A percentile compares a stretch with the other conserved stretches of the same genome.
These are phyloP conservation scores for Stropharia rugosoannulata DNA, from an alignment of 768 basidiomycete genomes.

Conservation along the genomic window DNA sequence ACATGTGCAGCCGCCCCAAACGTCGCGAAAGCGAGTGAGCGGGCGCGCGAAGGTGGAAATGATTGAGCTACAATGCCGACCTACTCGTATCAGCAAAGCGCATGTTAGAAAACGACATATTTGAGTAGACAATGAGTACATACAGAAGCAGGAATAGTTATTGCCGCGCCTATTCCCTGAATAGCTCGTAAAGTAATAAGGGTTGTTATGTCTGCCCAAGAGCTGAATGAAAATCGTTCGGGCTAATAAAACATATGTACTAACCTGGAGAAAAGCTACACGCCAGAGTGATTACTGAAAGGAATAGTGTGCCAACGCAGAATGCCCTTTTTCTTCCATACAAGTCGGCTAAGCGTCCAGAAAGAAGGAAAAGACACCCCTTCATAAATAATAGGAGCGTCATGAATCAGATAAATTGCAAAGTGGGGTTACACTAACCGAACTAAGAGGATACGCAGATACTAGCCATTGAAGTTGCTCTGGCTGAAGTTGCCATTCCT, in stretches of 20 bases:
- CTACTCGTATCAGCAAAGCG: conserved; percentile 27
- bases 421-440: neutral
- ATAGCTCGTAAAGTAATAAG: conserved; percentile 73
- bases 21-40: conserved; percentile 78
- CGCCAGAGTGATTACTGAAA: conserved; percentile 1
- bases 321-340: conserved; percentile 4
- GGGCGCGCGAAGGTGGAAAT: conserved; percentile 64
- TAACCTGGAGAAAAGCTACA: conserved; percentile 4
- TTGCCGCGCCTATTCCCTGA: conserved; percentile 78
- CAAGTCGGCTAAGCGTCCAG: conserved; percentile 1
- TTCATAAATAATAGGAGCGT: neutral
- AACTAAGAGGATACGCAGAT: conserved; percentile 3
- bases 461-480: neutral
- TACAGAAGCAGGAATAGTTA: conserved; percentile 71
- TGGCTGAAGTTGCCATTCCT: neutral
- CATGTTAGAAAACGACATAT: no score
- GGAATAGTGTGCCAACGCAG: neutral
- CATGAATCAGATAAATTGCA: neutral
- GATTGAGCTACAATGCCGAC: conserved; percentile 80
- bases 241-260: neutral
- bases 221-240: neutral
- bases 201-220: conserved; percentile 46
- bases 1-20: conserved; percentile 86
- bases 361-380: conserved; percentile 5
- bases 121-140: conserved; percentile 4